Percentiles rank a stretch among this genome's conserved stretches.
phyloP scores from a whole-genome alignment of 768 basidiomycete species.

The Boletus rufocinnamomeus region DNA sequence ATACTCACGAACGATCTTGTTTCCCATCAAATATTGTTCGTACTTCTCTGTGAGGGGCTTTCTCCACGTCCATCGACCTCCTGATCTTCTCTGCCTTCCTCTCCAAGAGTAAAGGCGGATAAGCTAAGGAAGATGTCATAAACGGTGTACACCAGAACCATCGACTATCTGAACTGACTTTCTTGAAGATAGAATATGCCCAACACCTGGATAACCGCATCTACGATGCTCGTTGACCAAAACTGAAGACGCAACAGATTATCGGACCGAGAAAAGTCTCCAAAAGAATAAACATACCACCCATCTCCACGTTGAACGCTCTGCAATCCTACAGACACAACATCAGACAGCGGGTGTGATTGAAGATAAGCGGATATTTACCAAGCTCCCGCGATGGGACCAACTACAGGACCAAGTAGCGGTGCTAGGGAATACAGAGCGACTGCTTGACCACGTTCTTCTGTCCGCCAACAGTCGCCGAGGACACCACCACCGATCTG shows the following conservation, averaged over 20 bases:
- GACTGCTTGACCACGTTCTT: constrained; percentile 64
- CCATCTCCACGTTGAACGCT: constrained; percentile 71
- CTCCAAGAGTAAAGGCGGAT: constrained; percentile 40
- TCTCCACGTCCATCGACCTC: constrained; percentile 50
- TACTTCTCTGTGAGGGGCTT: constrained; percentile 39
- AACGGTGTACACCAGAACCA: constrained; percentile 11
- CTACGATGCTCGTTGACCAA: constrained; percentile 65
- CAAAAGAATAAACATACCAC: constrained; percentile 44
- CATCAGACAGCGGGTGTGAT: neutral
- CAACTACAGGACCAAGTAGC: constrained; percentile 63
- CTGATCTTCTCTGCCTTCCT: constrained; percentile 52
- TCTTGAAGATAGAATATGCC: constrained; percentile 63
- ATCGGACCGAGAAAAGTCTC: neutral
- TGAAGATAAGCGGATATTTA: constrained; percentile 18
- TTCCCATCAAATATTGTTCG: constrained; percentile 49
- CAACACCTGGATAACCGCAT: constrained; percentile 51
- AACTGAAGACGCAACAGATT: constrained; percentile 41
- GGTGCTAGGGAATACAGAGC: constrained; percentile 68
- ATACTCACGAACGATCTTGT: constrained; percentile 46
- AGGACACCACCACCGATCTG: constrained; percentile 68
- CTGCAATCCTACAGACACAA: constrained; percentile 45
- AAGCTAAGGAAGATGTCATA: constrained; percentile 25
- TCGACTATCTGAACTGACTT: constrained; percentile 43
- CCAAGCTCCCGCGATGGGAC: constrained; percentile 65
- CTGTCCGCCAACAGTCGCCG: constrained; percentile 59